Conservation (phyloP, 805 yeast species). For the Wickerhamiella qilinensis region DNA sequence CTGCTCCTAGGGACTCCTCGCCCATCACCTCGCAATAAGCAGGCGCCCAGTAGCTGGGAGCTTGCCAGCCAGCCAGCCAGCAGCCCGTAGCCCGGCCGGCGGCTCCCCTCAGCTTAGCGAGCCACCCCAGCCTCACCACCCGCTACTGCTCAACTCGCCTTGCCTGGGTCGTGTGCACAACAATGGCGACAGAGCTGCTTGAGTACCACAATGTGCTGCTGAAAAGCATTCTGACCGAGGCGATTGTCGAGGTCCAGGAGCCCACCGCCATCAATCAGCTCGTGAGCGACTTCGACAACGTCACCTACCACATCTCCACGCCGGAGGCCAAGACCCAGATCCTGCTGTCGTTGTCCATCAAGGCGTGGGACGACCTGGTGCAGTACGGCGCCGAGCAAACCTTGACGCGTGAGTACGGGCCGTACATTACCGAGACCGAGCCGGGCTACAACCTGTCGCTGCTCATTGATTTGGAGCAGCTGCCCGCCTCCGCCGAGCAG, state of each 20-base stretch:
- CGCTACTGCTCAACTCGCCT: too few relatives aligned
- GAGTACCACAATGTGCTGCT: constrained; percentile 73
- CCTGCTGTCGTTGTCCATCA: constrained; percentile 53
- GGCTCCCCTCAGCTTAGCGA: too few relatives aligned
- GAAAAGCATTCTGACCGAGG: constrained; percentile 63
- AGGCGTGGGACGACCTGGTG: constrained; percentile 59
- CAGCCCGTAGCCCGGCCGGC: too few relatives aligned
- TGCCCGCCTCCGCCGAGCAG: constrained; percentile 30
- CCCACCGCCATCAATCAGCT: constrained; percentile 57
- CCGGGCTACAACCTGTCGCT: constrained; percentile 71
- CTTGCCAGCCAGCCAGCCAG: too few relatives aligned
- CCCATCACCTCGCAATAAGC: too few relatives aligned
- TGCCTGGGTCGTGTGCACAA: too few relatives aligned
- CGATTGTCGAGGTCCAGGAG: constrained; percentile 34
- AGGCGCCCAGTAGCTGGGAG: too few relatives aligned
- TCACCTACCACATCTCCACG: constrained; percentile 86
- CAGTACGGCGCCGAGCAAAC: constrained; percentile 37
- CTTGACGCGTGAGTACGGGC: constrained; percentile 32
- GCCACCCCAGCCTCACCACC: too few relatives aligned
- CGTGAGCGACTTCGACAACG: constrained; percentile 89
- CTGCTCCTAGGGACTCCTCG: too few relatives aligned
- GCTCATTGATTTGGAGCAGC: constrained; percentile 38
- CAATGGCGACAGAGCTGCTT: constrained; percentile 60
- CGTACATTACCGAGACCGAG: constrained; percentile 43
- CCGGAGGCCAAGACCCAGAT: constrained; percentile 54